These are phyloP conservation scores for Hypoxylon sp. DNA, from an alignment of 2,329 filamentous ascomycete species.

Conservation along the genomic window DNA sequence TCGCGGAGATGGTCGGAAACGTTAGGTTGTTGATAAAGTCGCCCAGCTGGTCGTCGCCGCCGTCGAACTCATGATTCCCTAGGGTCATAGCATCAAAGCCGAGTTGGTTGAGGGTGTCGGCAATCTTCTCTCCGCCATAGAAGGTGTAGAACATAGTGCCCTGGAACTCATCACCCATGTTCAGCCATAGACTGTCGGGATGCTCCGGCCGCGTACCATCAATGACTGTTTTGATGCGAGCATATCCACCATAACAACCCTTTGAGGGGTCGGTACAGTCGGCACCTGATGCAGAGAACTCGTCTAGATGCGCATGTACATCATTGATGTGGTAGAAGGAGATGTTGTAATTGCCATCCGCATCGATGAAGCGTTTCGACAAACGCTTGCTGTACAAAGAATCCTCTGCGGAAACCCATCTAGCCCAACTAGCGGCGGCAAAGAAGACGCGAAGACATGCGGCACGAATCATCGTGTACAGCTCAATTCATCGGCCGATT, in stretches of 20 bases:
- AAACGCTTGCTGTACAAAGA: slow-evolving; percentile 65
- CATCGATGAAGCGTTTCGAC: slow-evolving; percentile 65
- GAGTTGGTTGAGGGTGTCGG: slow-evolving; percentile 74
- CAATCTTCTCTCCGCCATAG: slow-evolving; percentile 78
- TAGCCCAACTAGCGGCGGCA: slow-evolving; percentile 35
- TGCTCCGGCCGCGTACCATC: slow-evolving; percentile 69
- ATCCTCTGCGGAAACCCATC: slow-evolving; percentile 58
- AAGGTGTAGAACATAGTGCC: slow-evolving; percentile 77
- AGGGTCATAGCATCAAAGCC: slow-evolving; percentile 78
- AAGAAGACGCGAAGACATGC: slow-evolving; percentile 34
- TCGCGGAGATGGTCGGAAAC: slow-evolving; percentile 75
- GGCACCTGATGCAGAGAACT: slow-evolving; percentile 72
- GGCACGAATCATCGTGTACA: slow-evolving; percentile 40
- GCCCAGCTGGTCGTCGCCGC: slow-evolving; percentile 73
- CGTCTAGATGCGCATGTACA: slow-evolving; percentile 76
- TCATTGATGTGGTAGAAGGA: slow-evolving; percentile 80
- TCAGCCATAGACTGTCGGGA: slow-evolving; percentile 74
- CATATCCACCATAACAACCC: slow-evolving; percentile 76
- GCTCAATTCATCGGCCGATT: slow-evolving; percentile 4
- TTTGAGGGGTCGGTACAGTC: slow-evolving; percentile 70
- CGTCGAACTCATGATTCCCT: slow-evolving; percentile 78
- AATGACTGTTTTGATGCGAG: slow-evolving; percentile 73
- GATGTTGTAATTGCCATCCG: slow-evolving; percentile 67
- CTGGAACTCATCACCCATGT: slow-evolving; percentile 79
- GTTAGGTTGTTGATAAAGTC: slow-evolving; percentile 74